phyloP scores from a whole-genome alignment of 257 asterid species.

The Solanum tarijense region DNA sequence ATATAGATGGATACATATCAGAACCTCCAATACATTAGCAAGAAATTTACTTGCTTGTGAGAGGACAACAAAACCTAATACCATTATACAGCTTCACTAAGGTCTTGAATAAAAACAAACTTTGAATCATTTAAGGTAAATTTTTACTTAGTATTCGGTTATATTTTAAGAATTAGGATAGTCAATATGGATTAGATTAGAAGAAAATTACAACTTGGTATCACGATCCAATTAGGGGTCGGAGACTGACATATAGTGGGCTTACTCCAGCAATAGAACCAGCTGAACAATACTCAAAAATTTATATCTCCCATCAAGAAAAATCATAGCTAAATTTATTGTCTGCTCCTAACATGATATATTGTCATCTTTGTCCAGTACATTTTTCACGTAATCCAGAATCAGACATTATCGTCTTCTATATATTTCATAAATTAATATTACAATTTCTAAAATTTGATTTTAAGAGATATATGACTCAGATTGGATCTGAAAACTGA shows the following conservation, averaged over 20 bases:
- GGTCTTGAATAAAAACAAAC: not conserved
- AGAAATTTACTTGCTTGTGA: conserved; percentile 39
- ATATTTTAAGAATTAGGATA: not conserved
- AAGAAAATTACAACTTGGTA: not conserved
- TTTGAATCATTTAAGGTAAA: not conserved
- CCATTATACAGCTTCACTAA: not conserved
- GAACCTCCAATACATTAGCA: not conserved
- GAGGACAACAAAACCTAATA: conserved; percentile 18
- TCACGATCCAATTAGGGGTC: not conserved
- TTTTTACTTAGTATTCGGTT: not conserved
- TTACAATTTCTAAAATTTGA: not conserved
- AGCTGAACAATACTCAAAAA: not conserved
- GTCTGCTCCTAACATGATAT: not conserved
- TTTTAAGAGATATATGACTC: not conserved
- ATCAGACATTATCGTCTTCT: not conserved
- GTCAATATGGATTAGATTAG: not conserved
- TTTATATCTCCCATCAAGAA: not conserved
- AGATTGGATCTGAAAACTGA: not conserved
- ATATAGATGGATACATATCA: not conserved
- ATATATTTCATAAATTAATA: not conserved
- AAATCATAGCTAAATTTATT: not conserved
- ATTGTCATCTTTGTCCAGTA: not conserved
- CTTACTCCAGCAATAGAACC: not conserved
- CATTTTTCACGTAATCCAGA: not conserved
- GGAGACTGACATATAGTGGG: not conserved